Evolutionary conservation across 176 grass and related monocot genomes (phyloP).

Genomic region (Luzula sylvatica): DNA sequence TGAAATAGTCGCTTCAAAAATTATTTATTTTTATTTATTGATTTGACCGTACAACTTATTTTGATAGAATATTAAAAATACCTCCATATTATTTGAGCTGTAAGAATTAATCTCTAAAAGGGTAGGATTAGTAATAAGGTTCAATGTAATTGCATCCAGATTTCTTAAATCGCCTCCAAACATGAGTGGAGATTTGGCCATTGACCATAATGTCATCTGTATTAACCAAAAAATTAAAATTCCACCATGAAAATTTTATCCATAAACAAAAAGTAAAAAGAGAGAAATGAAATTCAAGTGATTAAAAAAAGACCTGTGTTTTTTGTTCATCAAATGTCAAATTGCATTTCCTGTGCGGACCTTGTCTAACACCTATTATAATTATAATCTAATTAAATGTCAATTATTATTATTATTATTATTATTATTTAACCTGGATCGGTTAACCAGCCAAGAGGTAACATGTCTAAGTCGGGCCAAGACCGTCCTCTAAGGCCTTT

Average conservation of each 20-base stretch:
- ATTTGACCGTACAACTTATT: not conserved
- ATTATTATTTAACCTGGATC: constrained; percentile 29
- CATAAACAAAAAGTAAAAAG: constrained; percentile 11
- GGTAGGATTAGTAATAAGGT: constrained; percentile 64
- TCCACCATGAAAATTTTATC: constrained; percentile 1
- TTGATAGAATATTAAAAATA: constrained; percentile 16
- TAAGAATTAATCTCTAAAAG: constrained; percentile 78
- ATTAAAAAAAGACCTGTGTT: constrained; percentile 46
- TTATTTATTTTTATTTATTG: not conserved
- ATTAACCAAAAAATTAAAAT: constrained; percentile 13
- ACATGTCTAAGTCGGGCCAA: constrained; percentile 96
- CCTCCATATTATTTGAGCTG: constrained; percentile 78
- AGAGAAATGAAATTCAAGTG: not conserved
- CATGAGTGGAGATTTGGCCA: constrained; percentile 80
- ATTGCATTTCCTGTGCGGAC: constrained; percentile 62
- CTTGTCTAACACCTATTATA: constrained; percentile 44
- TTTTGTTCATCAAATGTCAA: constrained; percentile 79
- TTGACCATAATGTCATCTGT: constrained; percentile 90
- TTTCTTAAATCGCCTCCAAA: constrained; percentile 90
- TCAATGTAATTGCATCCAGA: constrained; percentile 41
- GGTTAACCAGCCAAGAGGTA: constrained; percentile 86
- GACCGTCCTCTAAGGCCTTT: constrained; percentile 61
- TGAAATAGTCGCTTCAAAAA: constrained; percentile 11
- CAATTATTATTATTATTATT: not conserved
- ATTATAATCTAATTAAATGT: not conserved